phyloP scores from a whole-genome alignment of 2,329 filamentous ascomycete species.

The Arthrobotrys entomopaga region DNA sequence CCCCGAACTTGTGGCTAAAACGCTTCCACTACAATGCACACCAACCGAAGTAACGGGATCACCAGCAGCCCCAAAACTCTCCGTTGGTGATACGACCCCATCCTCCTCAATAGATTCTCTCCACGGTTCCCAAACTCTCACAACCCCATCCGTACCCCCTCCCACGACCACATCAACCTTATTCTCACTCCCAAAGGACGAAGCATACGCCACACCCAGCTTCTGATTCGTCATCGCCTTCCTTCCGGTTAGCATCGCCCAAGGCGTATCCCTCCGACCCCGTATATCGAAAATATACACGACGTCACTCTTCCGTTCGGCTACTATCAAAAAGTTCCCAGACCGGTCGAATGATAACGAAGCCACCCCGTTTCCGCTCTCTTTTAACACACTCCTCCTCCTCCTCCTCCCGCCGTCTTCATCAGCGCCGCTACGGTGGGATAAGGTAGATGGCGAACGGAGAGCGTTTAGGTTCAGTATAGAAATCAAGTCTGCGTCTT shows the following conservation, averaged over 20 bases:
- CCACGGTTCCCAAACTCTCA: constrained; percentile 61
- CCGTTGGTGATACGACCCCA: constrained; percentile 59
- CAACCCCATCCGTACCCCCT: constrained; percentile 65
- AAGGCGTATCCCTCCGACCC: background rate
- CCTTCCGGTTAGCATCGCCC: constrained; percentile 51
- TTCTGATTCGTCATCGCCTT: constrained; percentile 62
- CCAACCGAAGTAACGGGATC: constrained; percentile 60
- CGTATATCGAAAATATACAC: constrained; percentile 66
- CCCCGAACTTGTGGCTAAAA: constrained; percentile 63
- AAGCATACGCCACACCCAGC: constrained; percentile 63
- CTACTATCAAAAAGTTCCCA: constrained; percentile 65
- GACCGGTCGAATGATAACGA: constrained; percentile 65
- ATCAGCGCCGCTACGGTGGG: too few relatives aligned
- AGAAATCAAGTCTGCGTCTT: constrained; percentile 62
- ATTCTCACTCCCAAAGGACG: background rate
- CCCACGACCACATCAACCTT: constrained; percentile 63
- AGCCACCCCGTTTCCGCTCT: constrained; percentile 63
- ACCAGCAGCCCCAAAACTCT: constrained; percentile 60
- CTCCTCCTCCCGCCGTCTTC: too few relatives aligned
- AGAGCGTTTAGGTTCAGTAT: constrained; percentile 61
- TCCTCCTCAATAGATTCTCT: constrained; percentile 7
- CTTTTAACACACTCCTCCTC: background rate
- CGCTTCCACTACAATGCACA: constrained; percentile 61
- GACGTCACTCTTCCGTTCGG: constrained; percentile 64
- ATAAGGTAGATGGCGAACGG: background rate